Base-by-base conservation (phyloP, 2,329 filamentous ascomycete species). In the Chrysoporthe austroafricana region DNA sequence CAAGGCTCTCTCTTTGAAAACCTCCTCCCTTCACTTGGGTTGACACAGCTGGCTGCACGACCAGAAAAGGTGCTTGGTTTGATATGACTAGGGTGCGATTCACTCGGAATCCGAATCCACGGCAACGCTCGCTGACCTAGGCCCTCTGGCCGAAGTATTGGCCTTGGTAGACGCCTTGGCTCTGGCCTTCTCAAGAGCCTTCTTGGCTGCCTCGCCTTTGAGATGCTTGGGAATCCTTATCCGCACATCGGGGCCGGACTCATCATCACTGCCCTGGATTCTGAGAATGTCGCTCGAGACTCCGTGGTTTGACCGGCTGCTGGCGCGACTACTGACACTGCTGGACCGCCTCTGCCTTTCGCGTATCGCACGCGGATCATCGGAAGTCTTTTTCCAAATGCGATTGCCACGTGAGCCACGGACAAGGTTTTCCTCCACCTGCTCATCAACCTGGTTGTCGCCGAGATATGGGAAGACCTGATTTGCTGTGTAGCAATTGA, bases 401-500 rank as follows among this genome's bases (percentile, higher is more conserved):
- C 63, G 63, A 16, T 34, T 61, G 54, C 68, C 68, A 4, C 62
- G 66, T 8, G 4, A 2, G 11, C 43, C 18, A 8, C 60, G 67
- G 14, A 68, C 63, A 3, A 70, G 48, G 21, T 56, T 46, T 26
- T 70, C 68, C 43, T 70, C 68, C 3, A 54, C 32, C 43, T 63
- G 62, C 1, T 65, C 68, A 18, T 69, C 68, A 4, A 60, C 62
- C 3, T 58, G 60, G 18, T 69, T 34, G 18, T 68, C 63, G 36
- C 58, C 66, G 42, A 68, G n/a, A 1, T 42, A 39, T 4, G 48
- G 66, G 44, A 68, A 57, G 0, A 43, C 60, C 18, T 64, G 44
- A 1, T 64, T 46, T 7, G 48, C 42, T 26, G 59, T 48, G 48
- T 66, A 67, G 16, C 68, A 59, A 34, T 68, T 70, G 1, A 80